These are phyloP conservation scores for Soucietia sequanensis DNA, from an alignment of 805 yeast genomes.

Conservation along the genomic window DNA sequence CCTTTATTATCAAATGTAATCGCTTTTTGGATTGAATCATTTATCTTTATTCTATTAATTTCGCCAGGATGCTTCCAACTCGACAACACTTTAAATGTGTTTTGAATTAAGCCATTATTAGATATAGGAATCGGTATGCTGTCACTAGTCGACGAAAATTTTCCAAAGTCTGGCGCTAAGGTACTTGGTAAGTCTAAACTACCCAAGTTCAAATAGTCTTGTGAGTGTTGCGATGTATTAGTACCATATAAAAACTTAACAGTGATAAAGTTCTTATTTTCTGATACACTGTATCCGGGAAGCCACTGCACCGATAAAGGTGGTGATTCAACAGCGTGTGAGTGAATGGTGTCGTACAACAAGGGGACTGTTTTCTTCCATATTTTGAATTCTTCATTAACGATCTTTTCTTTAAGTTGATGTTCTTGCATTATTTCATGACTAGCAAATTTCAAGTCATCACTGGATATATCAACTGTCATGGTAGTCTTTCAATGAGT, in stretches of 20 bases:
- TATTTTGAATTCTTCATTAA: constrained; percentile 70
- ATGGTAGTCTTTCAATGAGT: too few species aligned
- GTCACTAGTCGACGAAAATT: constrained; percentile 20
- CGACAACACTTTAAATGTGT: too few species aligned
- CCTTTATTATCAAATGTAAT: constrained; percentile 59
- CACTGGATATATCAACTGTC: background rate
- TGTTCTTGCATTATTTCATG: constrained; percentile 41
- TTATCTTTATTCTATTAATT: constrained; percentile 58
- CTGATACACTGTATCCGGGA: constrained; percentile 40
- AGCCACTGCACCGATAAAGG: constrained; percentile 70
- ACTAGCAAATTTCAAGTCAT: constrained; percentile 21
- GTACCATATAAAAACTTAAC: constrained; percentile 50
- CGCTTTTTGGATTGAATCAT: constrained; percentile 46
- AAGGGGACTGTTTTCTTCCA: constrained; percentile 88
- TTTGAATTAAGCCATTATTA: too few species aligned
- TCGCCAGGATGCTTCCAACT: constrained; percentile 67
- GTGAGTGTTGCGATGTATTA: constrained; percentile 36
- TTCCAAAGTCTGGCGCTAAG: constrained; percentile 35
- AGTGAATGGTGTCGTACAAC: constrained; percentile 69
- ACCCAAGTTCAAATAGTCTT: constrained; percentile 46
- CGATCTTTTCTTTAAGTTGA: constrained; percentile 57
- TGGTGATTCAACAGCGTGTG: constrained; percentile 69
- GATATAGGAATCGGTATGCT: constrained; percentile 21
- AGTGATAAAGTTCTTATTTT: constrained; percentile 26
- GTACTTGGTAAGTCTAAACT: constrained; percentile 51